Conservation (phyloP, 2,329 filamentous ascomycete species). For the Sodiomyces alkalinus region DNA sequence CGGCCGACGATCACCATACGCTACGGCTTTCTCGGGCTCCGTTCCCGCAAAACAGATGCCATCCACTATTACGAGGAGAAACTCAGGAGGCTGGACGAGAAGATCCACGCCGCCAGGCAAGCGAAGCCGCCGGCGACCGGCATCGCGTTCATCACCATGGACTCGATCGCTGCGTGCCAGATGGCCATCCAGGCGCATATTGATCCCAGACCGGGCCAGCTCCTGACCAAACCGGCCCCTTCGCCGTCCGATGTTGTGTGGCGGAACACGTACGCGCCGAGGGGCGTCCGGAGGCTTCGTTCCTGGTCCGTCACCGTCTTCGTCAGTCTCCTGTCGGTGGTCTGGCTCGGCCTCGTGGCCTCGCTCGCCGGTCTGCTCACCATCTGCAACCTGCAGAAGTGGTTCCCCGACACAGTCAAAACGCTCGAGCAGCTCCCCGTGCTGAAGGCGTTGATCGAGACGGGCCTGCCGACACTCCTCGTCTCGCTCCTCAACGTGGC, state of each 20-base stretch:
- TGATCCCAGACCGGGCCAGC: constrained; percentile 72
- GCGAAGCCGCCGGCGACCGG: constrained; percentile 66
- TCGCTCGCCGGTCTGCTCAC: constrained; percentile 68
- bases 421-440: constrained; percentile 54
- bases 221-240: constrained; percentile 75
- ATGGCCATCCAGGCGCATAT: constrained; percentile 94
- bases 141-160: constrained; percentile 92
- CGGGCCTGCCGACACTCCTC: constrained; percentile 71
- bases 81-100: constrained; percentile 61
- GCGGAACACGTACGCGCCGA: constrained; percentile 77
- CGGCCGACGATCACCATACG: constrained; percentile 60
- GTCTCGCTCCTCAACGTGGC: constrained; percentile 78
- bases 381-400: constrained; percentile 60
- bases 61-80: constrained; percentile 91
- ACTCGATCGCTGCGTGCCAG: constrained; percentile 81
- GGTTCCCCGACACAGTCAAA: constrained; percentile 55
- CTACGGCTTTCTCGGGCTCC: constrained; percentile 61
- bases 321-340: constrained; percentile 68
- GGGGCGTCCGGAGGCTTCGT: constrained; percentile 56
- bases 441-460: constrained; percentile 64
- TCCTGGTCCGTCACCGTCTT: constrained; percentile 74
- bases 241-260: constrained; percentile 89
- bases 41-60: constrained; percentile 64
- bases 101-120: constrained; percentile 53
- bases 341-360: constrained; percentile 77